phyloP scores from a whole-genome alignment of 2,329 filamentous ascomycete species.

The Tricladium varicosporioides region DNA sequence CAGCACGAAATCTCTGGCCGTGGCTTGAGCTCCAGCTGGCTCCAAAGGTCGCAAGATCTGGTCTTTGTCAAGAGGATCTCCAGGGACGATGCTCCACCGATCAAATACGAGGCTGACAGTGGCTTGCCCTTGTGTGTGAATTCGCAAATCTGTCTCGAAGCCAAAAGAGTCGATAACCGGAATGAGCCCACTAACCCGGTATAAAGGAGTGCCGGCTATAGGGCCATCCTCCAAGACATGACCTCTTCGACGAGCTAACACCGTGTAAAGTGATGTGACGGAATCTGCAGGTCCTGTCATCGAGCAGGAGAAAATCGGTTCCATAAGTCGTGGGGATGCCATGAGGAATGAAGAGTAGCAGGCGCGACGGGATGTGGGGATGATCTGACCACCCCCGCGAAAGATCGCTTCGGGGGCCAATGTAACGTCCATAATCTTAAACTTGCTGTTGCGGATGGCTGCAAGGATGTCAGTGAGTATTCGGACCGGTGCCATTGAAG shows the following conservation, averaged over 20 bases:
- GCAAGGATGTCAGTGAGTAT: conserved; percentile 32
- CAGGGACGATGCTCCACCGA: conserved; percentile 92
- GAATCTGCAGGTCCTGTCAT: conserved; percentile 92
- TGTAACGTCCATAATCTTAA: conserved; percentile 88
- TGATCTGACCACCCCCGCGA: conserved; percentile 93
- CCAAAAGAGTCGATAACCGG: conserved; percentile 97
- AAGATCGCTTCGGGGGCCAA: conserved; percentile 90
- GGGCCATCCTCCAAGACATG: conserved; percentile 94
- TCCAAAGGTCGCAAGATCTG: conserved; percentile 81
- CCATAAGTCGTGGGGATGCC: conserved; percentile 94
- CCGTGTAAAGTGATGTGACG: conserved; percentile 86
- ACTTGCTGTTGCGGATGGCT: conserved; percentile 97
- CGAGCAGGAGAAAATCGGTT: conserved; percentile 87
- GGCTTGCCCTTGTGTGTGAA: conserved; percentile 91
- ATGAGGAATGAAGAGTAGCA: conserved; percentile 97
- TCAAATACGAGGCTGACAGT: conserved; percentile 93
- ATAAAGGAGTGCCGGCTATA: conserved; percentile 90
- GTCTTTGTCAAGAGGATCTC: conserved; percentile 88
- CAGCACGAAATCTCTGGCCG: conserved; percentile 91
- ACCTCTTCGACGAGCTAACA: conserved; percentile 81
- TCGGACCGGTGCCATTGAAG: conserved; percentile 16
- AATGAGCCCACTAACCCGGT: conserved; percentile 84
- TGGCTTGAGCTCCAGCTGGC: conserved; percentile 82
- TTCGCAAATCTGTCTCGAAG: conserved; percentile 94
- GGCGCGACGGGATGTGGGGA: conserved; percentile 87